Evolutionary conservation across 1,139 yeast genomes (phyloP).

Genomic region (Geotrichum fermentans): DNA sequence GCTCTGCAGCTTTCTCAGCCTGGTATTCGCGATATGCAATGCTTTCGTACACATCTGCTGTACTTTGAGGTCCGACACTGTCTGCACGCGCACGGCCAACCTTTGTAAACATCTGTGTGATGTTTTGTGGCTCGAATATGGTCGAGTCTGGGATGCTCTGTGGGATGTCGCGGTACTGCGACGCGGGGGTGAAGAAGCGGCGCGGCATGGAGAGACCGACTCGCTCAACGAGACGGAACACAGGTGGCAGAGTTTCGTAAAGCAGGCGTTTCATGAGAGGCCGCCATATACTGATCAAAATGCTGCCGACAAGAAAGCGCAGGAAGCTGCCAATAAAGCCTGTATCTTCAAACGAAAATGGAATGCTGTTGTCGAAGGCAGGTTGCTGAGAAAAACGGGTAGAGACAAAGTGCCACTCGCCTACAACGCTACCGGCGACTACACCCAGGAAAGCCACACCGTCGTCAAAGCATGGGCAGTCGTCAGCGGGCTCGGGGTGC

Average conservation of each 20-base stretch:
- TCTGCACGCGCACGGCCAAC: slow-evolving; percentile 30
- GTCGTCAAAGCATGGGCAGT: slow-evolving; percentile 95
- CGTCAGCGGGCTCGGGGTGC: slow-evolving; percentile 85
- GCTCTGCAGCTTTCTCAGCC: neutral
- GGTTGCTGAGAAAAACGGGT: neutral
- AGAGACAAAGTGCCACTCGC: slow-evolving; percentile 42
- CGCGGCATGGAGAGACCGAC: slow-evolving; percentile 40
- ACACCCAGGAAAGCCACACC: slow-evolving; percentile 93
- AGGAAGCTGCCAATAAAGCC: slow-evolving; percentile 20
- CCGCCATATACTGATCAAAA: slow-evolving; percentile 55
- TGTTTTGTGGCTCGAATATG: slow-evolving; percentile 8
- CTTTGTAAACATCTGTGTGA: slow-evolving; percentile 2
- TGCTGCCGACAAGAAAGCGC: slow-evolving; percentile 57
- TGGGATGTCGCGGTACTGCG: slow-evolving; percentile 37
- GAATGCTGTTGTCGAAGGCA: slow-evolving; percentile 1
- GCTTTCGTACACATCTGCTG: slow-evolving; percentile 42
- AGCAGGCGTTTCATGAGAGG: slow-evolving; percentile 31
- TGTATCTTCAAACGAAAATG: slow-evolving; percentile 1
- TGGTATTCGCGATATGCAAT: slow-evolving; percentile 33
- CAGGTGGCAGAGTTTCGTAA: slow-evolving; percentile 42
- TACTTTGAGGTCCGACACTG: slow-evolving; percentile 43
- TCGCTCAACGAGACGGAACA: slow-evolving; percentile 35
- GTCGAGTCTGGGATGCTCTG: slow-evolving; percentile 2
- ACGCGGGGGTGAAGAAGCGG: slow-evolving; percentile 37
- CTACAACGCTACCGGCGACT: slow-evolving; percentile 63